Percentiles rank a stretch among this genome's conserved stretches.
These are phyloP conservation scores for Solanum hybrid DNA, from an alignment of 305 asterid genomes.

Conservation along the genomic window DNA sequence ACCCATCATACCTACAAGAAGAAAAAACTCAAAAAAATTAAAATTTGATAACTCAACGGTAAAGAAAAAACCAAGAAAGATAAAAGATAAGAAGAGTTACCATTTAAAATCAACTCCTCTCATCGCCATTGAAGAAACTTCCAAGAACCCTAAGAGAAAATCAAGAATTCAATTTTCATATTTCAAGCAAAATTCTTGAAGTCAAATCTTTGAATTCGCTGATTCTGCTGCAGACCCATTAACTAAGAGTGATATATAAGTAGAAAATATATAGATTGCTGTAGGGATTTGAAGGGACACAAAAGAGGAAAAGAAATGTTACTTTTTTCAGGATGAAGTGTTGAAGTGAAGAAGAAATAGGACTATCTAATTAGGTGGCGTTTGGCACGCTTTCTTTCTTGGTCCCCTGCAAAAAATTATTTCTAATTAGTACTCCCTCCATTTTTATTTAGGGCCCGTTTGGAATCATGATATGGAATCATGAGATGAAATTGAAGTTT, in stretches of 20 bases:
- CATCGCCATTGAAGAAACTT: conserved; percentile 49
- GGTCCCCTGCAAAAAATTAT: background rate
- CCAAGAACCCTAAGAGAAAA: background rate
- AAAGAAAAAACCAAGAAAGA: background rate
- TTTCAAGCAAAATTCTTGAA: background rate
- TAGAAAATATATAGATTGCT: background rate
- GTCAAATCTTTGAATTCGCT: background rate
- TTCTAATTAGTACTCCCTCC: background rate
- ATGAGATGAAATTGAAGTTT: no score
- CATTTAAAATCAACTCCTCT: conserved; percentile 91
- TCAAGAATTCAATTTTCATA: background rate
- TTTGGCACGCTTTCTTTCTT: background rate
- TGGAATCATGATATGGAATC: no score
- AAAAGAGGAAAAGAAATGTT: background rate
- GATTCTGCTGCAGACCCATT: background rate
- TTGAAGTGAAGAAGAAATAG: background rate
- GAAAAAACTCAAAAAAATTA: conserved; percentile 4
- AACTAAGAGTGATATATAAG: background rate
- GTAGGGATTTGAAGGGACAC: background rate
- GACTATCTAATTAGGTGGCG: conserved; percentile 1
- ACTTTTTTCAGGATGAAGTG: background rate
- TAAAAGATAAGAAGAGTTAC: conserved; percentile 21
- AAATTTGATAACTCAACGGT: background rate
- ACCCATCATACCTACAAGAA: conserved; percentile 92
- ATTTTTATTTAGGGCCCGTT: no score